Percentiles rank a stretch among this genome's conserved stretches.
phyloP scores from a whole-genome alignment of 768 basidiomycete genomes.

The Suillus cothurnatus region DNA sequence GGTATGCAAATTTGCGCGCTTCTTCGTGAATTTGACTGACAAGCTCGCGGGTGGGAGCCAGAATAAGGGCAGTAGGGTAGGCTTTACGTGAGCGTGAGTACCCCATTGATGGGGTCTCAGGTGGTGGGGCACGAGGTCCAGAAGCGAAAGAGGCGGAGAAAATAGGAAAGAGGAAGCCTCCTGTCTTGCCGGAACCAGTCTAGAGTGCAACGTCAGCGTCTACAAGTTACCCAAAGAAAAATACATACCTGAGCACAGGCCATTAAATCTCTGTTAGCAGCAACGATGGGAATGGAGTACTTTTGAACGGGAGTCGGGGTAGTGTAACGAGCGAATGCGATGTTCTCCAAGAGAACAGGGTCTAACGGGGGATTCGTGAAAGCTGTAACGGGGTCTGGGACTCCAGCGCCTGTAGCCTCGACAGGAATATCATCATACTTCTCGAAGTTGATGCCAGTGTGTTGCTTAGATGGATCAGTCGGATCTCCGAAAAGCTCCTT shows the following conservation, averaged over 20 bases:
- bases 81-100: slow-evolving; percentile 83
- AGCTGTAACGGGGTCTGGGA: slow-evolving; percentile 90
- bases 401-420: slow-evolving; percentile 94
- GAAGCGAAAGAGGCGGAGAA: slow-evolving; percentile 87
- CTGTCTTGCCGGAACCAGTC: slow-evolving; percentile 99
- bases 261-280: slow-evolving; percentile 87
- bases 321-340: slow-evolving; percentile 87
- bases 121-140: slow-evolving; percentile 78
- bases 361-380: slow-evolving; percentile 93
- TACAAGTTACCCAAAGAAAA: slow-evolving; percentile 15
- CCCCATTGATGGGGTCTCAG: slow-evolving; percentile 44
- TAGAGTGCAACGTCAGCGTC: slow-evolving; percentile 39
- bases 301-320: slow-evolving; percentile 99
- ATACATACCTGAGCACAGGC: slow-evolving; percentile 83
- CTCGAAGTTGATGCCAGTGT: slow-evolving; percentile 99
- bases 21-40: slow-evolving; percentile 99
- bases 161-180: slow-evolving; percentile 98
- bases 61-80: slow-evolving; percentile 94
- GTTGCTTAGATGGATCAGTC: slow-evolving; percentile 82
- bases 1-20: slow-evolving; percentile 98
- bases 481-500: slow-evolving; percentile 95
- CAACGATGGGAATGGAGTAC: slow-evolving; percentile 98
- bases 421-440: slow-evolving; percentile 99
- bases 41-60: slow-evolving; percentile 97
- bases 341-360: slow-evolving; percentile 93